Base-by-base conservation (phyloP, 1,139 yeast species). In the Keqinozyma sinolaborantium region DNA sequence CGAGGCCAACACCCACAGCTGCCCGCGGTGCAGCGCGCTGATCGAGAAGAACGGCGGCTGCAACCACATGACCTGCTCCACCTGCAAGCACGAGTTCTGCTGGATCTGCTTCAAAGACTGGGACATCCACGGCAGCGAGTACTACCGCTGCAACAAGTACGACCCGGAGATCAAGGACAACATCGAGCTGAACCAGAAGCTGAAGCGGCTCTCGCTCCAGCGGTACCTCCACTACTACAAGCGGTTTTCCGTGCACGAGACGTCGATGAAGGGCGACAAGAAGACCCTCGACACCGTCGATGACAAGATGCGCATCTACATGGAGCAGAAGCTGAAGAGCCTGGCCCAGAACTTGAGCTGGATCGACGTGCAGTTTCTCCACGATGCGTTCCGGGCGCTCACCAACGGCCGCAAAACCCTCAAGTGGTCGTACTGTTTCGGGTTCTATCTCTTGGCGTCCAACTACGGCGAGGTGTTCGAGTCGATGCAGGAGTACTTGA, bases 11-110 rank as follows among this genome's bases (percentile, higher is more conserved):
- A 88, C 98, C 2, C 83, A 87, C 47, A 75, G 77, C 30, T 92
- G 98, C 52, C 90, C 94, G 3, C 64, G 70, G 41, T 82, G 92
- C 56, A 58, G 54, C 14, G 53, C 80, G 0, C 57, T 68, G n/a
- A 81, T 81, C 39, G 88, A 85, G 48, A 84, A 90, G 51, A 83
- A 83, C 51, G 97, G 97, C 19, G 97, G 97, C 0, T 92, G 97
- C 58, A 90, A 92, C 58, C 98, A 92, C 59, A 90, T 92, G 96
- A 73, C 79, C 0, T 92, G 99, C 55, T 66, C 75, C 4, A 82
- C 79, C 40, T 92, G 99, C 56, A 54, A 56, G 9, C 61, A 77
- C 51, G 86, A 90, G 50, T 92, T 88, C 53, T 92, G 99, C 54
- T 92, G 99, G 99, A 79, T 88, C 30, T 92, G 99, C 56, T 56